Evolutionary conservation across 768 basidiomycete species (phyloP).

Genomic region (Leccinum rimulosum): DNA sequence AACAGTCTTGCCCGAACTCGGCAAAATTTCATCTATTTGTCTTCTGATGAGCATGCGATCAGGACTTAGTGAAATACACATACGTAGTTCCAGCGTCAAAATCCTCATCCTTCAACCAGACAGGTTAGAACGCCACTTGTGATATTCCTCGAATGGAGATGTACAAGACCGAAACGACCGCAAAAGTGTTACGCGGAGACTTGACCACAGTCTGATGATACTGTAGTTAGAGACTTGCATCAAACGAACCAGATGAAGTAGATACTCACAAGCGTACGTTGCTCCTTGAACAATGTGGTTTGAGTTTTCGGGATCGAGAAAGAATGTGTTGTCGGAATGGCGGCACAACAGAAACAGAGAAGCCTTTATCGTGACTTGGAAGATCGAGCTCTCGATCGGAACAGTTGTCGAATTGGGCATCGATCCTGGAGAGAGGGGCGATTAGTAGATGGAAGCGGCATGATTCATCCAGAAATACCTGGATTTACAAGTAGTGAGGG

Average conservation of each 20-base stretch:
- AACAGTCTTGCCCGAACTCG: conserved; percentile 92
- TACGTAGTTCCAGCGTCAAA: conserved; percentile 82
- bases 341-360: conserved; percentile 76
- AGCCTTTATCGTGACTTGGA: conserved; percentile 96
- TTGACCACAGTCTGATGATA: conserved; percentile 81
- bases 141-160: conserved; percentile 86
- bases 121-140: conserved; percentile 63
- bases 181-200: conserved; percentile 98
- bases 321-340: conserved; percentile 93
- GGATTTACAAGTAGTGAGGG: no score
- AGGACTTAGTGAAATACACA: background rate
- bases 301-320: conserved; percentile 42
- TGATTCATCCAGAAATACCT: no score
- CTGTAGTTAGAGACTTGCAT: background rate
- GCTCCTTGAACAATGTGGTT: conserved; percentile 94
- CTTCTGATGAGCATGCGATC: background rate
- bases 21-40: conserved; percentile 81
- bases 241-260: background rate
- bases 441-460: no score
- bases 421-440: conserved; percentile 24
- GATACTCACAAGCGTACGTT: conserved; percentile 78
- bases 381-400: conserved; percentile 95
- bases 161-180: conserved; percentile 89
- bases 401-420: conserved; percentile 73
- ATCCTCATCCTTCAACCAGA: conserved; percentile 69